Conservation (phyloP, 23 red algal genomes). For the Gracilaria domingensis region DNA sequence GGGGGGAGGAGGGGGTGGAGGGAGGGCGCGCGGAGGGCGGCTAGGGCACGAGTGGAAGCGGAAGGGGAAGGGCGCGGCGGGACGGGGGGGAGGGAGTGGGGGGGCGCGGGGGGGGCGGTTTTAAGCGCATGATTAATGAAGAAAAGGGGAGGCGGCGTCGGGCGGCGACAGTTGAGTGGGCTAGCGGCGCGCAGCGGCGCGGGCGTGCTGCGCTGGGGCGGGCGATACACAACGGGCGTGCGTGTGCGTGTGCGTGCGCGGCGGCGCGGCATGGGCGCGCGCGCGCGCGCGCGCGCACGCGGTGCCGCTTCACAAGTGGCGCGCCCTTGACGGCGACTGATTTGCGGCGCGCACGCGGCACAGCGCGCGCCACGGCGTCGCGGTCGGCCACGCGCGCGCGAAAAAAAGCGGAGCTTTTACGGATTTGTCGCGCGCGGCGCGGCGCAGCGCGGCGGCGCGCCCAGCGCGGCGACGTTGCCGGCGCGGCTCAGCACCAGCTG, state of each 20-base stretch:
- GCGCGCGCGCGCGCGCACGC: background rate
- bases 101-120: background rate
- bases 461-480: slow-evolving; percentile 41
- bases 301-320: slow-evolving; percentile 16
- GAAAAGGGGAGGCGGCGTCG: slow-evolving; percentile 9
- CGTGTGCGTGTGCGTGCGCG: background rate
- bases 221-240: slow-evolving; percentile 7
- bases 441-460: slow-evolving; percentile 41
- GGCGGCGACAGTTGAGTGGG: slow-evolving; percentile 25
- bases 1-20: background rate
- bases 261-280: background rate
- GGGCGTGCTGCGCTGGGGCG: slow-evolving; percentile 26
- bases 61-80: background rate
- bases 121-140: slow-evolving; percentile 26
- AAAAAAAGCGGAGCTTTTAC: slow-evolving; percentile 2
- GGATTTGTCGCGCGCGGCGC: background rate
- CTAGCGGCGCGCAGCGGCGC: background rate
- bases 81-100: background rate
- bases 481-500: slow-evolving; percentile 80
- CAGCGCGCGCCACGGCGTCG: background rate
- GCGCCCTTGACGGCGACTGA: background rate
- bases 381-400: background rate
- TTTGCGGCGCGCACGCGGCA: background rate
- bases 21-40: background rate
- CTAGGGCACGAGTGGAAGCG: background rate